Conservation (phyloP, 768 basidiomycete genomes). For the Amanita muscaria region DNA sequence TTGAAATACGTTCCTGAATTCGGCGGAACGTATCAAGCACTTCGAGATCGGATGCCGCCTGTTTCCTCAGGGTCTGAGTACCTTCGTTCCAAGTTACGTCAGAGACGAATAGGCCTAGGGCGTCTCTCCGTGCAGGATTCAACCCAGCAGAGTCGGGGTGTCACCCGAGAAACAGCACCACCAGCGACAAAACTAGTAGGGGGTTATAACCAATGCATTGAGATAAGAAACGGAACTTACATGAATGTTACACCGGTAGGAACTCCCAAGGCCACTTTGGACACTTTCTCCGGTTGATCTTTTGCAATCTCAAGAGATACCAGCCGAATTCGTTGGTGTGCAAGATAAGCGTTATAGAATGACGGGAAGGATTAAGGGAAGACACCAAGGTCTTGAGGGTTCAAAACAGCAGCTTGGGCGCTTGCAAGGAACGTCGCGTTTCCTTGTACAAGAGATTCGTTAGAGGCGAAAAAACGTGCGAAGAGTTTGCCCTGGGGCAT, state of each 20-base stretch:
- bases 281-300: too few relatives aligned
- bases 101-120: too few relatives aligned
- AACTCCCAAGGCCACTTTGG: too few relatives aligned
- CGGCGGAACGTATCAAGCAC: too few relatives aligned
- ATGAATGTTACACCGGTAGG: constrained; percentile 14
- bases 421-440: background rate
- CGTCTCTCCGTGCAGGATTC: too few relatives aligned
- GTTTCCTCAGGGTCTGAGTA: background rate
- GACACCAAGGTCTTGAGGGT: background rate
- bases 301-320: constrained; percentile 24
- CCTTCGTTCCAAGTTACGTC: too few relatives aligned
- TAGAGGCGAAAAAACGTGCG: background rate
- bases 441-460: background rate
- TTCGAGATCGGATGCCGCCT: too few relatives aligned
- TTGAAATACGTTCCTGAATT: too few relatives aligned
- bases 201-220: background rate
- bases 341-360: constrained; percentile 16
- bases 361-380: too few relatives aligned
- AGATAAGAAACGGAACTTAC: constrained; percentile 11
- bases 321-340: constrained; percentile 22
- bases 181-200: background rate
- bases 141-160: too few relatives aligned
- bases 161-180: constrained; percentile 15
- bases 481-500: constrained; percentile 12
- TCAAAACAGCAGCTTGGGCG: background rate